Evolutionary conservation across 176 grass and related monocot species (phyloP), one percentile per base, ranked within the genome.

Genomic region (Phragmites australis): DNA sequence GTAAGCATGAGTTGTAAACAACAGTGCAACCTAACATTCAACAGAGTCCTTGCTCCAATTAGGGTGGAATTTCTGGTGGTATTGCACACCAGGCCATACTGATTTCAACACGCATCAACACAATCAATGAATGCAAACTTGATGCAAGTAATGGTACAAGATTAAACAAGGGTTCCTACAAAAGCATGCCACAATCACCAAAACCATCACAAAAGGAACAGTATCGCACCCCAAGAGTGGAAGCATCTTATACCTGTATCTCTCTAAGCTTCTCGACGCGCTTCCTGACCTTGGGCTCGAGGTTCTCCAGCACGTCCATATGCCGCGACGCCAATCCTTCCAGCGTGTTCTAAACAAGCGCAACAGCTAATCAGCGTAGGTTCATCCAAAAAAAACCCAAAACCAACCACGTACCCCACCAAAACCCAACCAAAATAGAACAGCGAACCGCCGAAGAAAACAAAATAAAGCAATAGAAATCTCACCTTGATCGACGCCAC

Each of bases 261-360:
- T 89, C 91, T 49, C 81, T 89, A 18, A 97, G 89, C 73, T 61
- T 85, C 45, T 97, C 91, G 3, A 93, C 94, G 10, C 91, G 94
- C 91, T 91, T 93, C 88, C 94, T 89, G 65, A 93, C 94, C 17
- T 78, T 88, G 72, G 94, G 94, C 48, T 88, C 73, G 56, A 97
- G 91, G 83, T 55, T 81, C 26, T 93, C 94, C 11, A 97, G 68
- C 76, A 89, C 70, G 69, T 89, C 85, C 23, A 79, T 80, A 72
- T 89, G 94, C 68, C 87, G 78, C 29, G 81, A 87, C 0, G 91
- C 88, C 80, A 97, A 88, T 74, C 90, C 87, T 77, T 92, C 85
- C 44, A 96, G 86, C 55, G 88, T 92, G 85, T 88, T 90, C 93
- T 96, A 76, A 66, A 18, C 5, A 81, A 45, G 21, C 19, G 1